Conservation (phyloP, 1,139 yeast species). For the Groenewaldozyma sp. region DNA sequence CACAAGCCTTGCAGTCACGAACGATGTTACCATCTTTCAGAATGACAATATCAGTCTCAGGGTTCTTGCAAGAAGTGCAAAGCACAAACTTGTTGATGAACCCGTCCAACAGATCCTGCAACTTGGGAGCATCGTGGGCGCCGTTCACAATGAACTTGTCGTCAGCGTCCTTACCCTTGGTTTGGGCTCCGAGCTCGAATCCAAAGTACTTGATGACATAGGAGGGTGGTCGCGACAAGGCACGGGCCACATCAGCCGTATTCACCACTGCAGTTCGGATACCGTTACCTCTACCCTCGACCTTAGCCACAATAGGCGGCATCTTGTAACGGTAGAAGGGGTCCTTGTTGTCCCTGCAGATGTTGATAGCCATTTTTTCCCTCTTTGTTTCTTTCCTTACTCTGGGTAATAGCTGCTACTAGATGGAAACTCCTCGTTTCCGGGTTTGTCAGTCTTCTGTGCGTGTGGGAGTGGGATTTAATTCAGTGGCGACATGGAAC, state of each 20-base stretch:
- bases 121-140: constrained; percentile 80
- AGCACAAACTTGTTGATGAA: constrained; percentile 87
- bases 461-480: no score
- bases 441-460: no score
- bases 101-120: constrained; percentile 91
- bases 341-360: constrained; percentile 95
- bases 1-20: constrained; percentile 98
- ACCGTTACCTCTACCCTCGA: constrained; percentile 99
- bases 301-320: constrained; percentile 96
- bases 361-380: constrained; percentile 72
- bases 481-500: neutral
- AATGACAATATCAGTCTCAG: constrained; percentile 87
- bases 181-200: constrained; percentile 94
- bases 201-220: constrained; percentile 93
- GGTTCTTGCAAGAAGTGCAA: constrained; percentile 93
- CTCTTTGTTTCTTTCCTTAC: neutral
- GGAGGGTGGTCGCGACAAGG: constrained; percentile 85
- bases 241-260: constrained; percentile 87
- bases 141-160: constrained; percentile 94
- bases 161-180: constrained; percentile 64
- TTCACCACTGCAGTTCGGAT: constrained; percentile 91
- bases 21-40: constrained; percentile 69
- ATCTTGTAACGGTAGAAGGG: constrained; percentile 98
- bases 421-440: no score
- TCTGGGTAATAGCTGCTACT: neutral